These are phyloP conservation scores for Tuber microsphaerosporum DNA, from an alignment of 495 filamentous ascomycete genomes.

Conservation along the genomic window DNA sequence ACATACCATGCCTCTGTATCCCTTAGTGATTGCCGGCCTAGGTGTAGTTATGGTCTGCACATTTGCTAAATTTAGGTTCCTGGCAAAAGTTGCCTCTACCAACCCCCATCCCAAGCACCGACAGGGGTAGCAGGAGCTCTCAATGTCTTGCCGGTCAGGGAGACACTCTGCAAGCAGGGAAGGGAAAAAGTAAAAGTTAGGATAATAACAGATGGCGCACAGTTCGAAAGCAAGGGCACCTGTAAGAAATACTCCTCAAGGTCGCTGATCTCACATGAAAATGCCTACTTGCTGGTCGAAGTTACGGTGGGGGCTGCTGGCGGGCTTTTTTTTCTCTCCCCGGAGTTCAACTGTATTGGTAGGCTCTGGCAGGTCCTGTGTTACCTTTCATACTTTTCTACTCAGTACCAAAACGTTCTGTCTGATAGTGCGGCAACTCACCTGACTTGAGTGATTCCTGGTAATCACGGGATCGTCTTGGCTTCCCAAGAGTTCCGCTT, in stretches of 20 bases:
- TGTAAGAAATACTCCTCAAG: background rate
- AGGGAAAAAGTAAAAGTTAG: background rate
- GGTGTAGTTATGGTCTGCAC: too few relatives aligned
- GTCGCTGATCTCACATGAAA: background rate
- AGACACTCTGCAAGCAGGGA: background rate
- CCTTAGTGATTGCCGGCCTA: too few relatives aligned
- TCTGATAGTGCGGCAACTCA: background rate
- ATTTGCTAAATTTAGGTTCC: background rate
- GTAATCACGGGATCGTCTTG: background rate
- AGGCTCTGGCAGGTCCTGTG: background rate
- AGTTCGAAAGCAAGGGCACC: background rate
- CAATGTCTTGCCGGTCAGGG: background rate
- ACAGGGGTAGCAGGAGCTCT: background rate
- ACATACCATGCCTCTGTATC: too few relatives aligned
- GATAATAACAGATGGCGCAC: background rate
- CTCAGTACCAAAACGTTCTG: background rate
- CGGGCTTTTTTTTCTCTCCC: background rate
- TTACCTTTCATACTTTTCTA: background rate
- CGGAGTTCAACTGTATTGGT: background rate
- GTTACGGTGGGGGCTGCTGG: background rate
- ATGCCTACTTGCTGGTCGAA: background rate
- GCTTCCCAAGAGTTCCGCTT: background rate
- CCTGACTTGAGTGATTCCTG: background rate
- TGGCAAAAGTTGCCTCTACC: background rate
- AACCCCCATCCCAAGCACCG: background rate